Percentiles rank a stretch among this genome's conserved stretches.
Evolutionary conservation across 1,284 basidiomycete species (phyloP).

Genomic region (Cystobasidium pallidum): DNA sequence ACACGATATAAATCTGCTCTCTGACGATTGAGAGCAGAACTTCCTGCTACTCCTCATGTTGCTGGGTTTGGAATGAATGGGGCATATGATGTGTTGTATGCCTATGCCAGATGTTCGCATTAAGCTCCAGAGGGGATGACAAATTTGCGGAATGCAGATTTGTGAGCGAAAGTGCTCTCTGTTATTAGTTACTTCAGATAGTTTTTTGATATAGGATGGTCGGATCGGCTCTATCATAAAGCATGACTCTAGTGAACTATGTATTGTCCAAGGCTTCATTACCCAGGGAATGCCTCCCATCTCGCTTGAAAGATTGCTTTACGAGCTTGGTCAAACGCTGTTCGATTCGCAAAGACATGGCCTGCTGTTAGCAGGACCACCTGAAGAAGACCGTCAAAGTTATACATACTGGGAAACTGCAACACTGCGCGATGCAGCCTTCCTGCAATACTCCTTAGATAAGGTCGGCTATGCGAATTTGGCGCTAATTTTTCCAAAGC

Average conservation of each 20-base stretch:
- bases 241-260: too few relatives aligned
- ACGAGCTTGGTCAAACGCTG: neutral
- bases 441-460: neutral
- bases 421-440: neutral
- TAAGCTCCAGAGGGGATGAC: neutral
- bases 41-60: too few relatives aligned
- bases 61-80: neutral
- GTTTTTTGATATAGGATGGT: too few relatives aligned
- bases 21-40: too few relatives aligned
- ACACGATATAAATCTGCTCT: too few relatives aligned
- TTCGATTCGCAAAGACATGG: neutral
- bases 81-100: neutral
- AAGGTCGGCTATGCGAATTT: neutral
- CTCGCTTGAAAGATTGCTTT: neutral
- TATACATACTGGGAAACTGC: neutral
- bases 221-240: too few relatives aligned
- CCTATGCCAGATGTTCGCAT: neutral
- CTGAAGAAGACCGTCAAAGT: neutral
- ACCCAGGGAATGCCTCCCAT: neutral
- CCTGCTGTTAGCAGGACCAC: neutral
- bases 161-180: too few relatives aligned
- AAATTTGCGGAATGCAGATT: neutral
- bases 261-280: too few relatives aligned
- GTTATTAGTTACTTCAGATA: too few relatives aligned
- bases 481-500: constrained; percentile 4